Base-by-base conservation (phyloP, 2,329 filamentous ascomycete genomes). In the Fusarium abutilonis region DNA sequence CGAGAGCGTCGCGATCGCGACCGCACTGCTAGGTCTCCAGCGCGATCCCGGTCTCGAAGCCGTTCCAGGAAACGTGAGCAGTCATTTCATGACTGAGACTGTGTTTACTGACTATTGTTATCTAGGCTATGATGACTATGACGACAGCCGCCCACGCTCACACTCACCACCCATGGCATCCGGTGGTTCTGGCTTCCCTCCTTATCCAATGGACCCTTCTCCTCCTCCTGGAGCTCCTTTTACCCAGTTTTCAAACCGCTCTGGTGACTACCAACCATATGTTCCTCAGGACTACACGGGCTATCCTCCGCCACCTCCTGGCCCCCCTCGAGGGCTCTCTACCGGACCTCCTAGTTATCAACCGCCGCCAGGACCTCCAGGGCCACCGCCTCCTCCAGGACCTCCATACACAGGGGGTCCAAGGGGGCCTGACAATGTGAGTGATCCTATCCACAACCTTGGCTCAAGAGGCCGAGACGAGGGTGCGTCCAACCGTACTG, bases 161-260 rank as follows among this genome's bases (percentile, higher is more conserved):
- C 82, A 77, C 6, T 84, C 82, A 3, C 82, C 82, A 1, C 79
- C 80, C 4, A 80, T 77, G 50, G 81, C 81, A 4, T 84, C 82
- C 3, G 82, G 82, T n/a, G 82, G 82, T 11, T 78, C 78, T 14
- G 83, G 77, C 67, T 82, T 80, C 56, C 79, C 78, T 4, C 78
- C 79, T 3, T 77, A 78, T 43, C 76, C 76, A 7, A 67, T 66
- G 59, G 52, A 77, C 56, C 21, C 74, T 62, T 31, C 70, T 66
- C 45, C 63, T 66, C 45, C 63, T 2, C 40, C 57, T 13, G 64
- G 52, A 40, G 67, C 63, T 9, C 72, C 72, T 15, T 76, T 79
- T 63, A 74, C 75, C 6, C 77, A 78, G 23, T 26, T 26, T 44
- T 74, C 74, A 63, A 57, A 75, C 67, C 56, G 64, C 67, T 58